Conservation (phyloP, 441 rosid genomes). For the Adansonia gregorii region DNA sequence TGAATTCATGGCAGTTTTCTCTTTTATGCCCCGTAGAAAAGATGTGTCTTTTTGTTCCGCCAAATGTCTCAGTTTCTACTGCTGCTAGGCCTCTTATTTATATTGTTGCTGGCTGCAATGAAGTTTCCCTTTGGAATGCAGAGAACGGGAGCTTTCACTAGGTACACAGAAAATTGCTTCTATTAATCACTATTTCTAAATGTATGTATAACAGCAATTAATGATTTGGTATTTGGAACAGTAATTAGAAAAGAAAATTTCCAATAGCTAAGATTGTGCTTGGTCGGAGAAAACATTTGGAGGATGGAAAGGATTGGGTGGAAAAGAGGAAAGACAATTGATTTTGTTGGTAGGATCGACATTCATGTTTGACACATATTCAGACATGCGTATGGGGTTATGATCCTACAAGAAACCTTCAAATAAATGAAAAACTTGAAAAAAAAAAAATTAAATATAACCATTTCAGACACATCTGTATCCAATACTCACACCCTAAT, state of each 20-base stretch:
- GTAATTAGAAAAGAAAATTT: neutral
- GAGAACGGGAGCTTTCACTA: slow-evolving; percentile 92
- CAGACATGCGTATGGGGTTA: too few relatives aligned
- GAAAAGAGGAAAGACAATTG: neutral
- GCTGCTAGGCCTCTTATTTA: slow-evolving; percentile 72
- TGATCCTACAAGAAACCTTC: too few relatives aligned
- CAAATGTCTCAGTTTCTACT: slow-evolving; percentile 57
- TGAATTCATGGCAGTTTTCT: slow-evolving; percentile 92
- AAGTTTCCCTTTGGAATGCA: slow-evolving; percentile 98
- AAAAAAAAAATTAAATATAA: too few relatives aligned
- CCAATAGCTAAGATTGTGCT: slow-evolving; percentile 8
- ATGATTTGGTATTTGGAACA: slow-evolving; percentile 21
- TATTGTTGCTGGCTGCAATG: slow-evolving; percentile 95
- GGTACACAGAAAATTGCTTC: slow-evolving; percentile 48
- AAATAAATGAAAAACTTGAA: too few relatives aligned
- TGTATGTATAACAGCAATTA: slow-evolving; percentile 4
- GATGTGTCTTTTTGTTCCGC: slow-evolving; percentile 89
- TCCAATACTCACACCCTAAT: too few relatives aligned
- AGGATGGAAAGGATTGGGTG: neutral
- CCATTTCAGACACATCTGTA: too few relatives aligned
- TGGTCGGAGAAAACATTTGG: slow-evolving; percentile 16
- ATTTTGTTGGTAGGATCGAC: neutral
- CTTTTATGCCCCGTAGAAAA: slow-evolving; percentile 84
- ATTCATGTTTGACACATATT: too few relatives aligned
- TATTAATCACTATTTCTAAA: slow-evolving; percentile 7